These are phyloP conservation scores for Cryptococcus neoformans DNA, from an alignment of 1,284 basidiomycete genomes.

Conservation along the genomic window DNA sequence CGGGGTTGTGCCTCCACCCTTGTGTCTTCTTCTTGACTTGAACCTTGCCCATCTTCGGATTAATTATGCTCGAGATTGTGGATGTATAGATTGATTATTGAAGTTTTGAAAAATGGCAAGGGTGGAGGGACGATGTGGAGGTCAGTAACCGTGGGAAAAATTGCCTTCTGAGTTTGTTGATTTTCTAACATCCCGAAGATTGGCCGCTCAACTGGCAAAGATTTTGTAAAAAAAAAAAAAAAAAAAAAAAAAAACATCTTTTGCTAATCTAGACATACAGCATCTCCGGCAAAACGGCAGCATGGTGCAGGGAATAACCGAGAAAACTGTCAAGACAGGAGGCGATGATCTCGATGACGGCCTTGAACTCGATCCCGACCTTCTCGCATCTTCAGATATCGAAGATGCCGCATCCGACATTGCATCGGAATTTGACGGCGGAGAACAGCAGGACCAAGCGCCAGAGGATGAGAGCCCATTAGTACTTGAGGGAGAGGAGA, in stretches of 20 bases:
- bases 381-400: conserved; percentile 30
- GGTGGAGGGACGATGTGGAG: background rate
- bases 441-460: conserved; percentile 23
- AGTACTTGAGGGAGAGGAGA: conserved; percentile 16
- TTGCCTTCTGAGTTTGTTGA: background rate
- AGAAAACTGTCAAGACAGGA: conserved; percentile 16
- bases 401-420: conserved; percentile 18
- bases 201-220: background rate
- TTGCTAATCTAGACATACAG: background rate
- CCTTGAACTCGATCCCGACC: conserved; percentile 25
- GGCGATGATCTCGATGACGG: conserved; percentile 47
- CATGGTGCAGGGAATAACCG: conserved; percentile 10
- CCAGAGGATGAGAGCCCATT: conserved; percentile 20
- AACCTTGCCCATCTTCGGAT: conserved; percentile 71
- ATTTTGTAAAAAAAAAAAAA: background rate
- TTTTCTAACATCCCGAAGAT: no score
- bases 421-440: conserved; percentile 10
- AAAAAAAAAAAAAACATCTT: no score
- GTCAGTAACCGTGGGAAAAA: background rate
- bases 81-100: no score
- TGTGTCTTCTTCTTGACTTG: conserved; percentile 62
- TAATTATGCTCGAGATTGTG: no score
- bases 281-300: background rate
- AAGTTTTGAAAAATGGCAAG: no score
- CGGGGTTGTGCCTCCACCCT: conserved; percentile 78